Base-by-base conservation (phyloP, 768 basidiomycete genomes). In the Cystofilobasidium macerans region DNA sequence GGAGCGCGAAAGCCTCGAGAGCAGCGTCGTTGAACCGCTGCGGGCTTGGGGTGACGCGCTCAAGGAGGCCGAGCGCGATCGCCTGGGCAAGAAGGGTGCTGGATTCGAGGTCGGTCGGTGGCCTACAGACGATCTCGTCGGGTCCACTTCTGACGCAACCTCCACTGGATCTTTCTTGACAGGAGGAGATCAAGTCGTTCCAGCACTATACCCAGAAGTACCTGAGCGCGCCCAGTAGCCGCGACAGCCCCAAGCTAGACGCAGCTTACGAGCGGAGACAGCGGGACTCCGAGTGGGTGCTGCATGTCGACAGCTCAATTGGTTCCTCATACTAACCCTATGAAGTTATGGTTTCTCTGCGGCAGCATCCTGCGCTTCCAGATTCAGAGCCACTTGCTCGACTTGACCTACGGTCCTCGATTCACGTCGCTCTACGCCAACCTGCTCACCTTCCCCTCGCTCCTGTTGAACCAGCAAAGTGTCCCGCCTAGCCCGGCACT, bases 401-500 rank as follows among this genome's bases (percentile, higher is more conserved):
- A 67, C 53, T 56, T 67, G 18, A 67, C 65, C n/a, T 45, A 61
- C 26, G 65, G 65, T 16, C 59, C 60, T 5, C 47, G 22, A 13
- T 67, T 61, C 53, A 54, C 59, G 1, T 32, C 40, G 24, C 51
- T 67, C 33, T 61, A 54, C 51, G 61, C 38, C 43, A 59, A 62
- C 24, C 65, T 67, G 26, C 59, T 67, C n/a, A 61, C 60, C 5
- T 67, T 67, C 32, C 65, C 65, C 14, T 61, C 65, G 47, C 51
- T 61, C 14, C 51, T 67, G 24, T 40, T 61, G 53, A 62, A 57
- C 40, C 59, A 53, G 35, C 38, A 60, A 18, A 60, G 43, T 40
- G 58, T 38, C 40, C 33, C 60, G 58, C 32, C 61, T 30, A 32
- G 22, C 33, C 40, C 33, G 16, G 12, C 35, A 24, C 16, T 45